Evolutionary conservation across 805 yeast species (phyloP).

Genomic region (Kazachstania psychrophila): DNA sequence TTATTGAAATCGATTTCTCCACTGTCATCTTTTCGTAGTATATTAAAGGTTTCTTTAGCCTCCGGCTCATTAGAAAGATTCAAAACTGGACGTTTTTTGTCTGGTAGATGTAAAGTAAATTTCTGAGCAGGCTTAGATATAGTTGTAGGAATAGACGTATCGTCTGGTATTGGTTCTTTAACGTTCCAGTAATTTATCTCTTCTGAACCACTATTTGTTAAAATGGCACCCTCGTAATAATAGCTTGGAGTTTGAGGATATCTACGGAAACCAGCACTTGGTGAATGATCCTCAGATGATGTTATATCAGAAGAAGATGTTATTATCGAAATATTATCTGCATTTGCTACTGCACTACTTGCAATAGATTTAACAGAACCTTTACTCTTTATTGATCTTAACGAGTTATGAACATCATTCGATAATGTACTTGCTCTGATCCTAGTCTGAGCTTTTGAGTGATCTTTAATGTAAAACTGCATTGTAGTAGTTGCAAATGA

Average conservation of each 20-base stretch:
- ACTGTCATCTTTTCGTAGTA: conserved; percentile 52
- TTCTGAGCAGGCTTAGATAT: conserved; percentile 5
- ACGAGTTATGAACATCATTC: conserved; percentile 11
- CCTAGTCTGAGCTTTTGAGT: conserved; percentile 11
- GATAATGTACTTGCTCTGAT: conserved; percentile 13
- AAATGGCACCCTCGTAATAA: conserved; percentile 18
- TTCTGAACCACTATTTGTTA: conserved; percentile 9
- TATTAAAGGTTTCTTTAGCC: conserved; percentile 45
- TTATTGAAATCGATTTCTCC: conserved; percentile 76
- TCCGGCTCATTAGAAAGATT: conserved; percentile 7
- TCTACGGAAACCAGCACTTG: conserved; percentile 15
- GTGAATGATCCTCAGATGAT: conserved; percentile 23
- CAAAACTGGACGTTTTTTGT: neutral
- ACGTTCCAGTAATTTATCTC: conserved; percentile 26
- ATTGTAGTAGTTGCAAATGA: conserved; percentile 28
- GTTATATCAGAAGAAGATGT: conserved; percentile 26
- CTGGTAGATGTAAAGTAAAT: conserved; percentile 4
- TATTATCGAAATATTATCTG: conserved; percentile 22
- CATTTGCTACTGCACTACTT: conserved; percentile 19
- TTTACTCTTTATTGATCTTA: conserved; percentile 20
- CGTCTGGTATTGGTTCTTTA: conserved; percentile 17
- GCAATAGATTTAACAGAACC: conserved; percentile 22
- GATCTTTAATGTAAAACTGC: conserved; percentile 24
- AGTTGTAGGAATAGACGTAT: conserved; percentile 9
- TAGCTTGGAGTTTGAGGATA: conserved; percentile 30